Evolutionary conservation across 805 yeast species (phyloP).

Genomic region (Danielia reshetovae): DNA sequence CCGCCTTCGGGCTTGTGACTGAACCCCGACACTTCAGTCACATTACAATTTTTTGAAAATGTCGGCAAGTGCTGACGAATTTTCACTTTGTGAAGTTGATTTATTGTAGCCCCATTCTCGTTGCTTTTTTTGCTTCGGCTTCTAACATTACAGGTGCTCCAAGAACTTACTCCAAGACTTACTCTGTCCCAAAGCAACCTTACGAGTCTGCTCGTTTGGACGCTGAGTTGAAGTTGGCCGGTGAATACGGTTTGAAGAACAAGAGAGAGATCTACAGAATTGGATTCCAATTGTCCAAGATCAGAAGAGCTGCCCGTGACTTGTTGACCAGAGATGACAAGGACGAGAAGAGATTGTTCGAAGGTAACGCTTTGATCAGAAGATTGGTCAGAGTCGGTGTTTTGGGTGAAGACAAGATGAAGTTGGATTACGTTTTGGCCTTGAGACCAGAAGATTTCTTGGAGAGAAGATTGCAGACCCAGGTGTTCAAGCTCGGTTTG

Average conservation of each 20-base stretch:
- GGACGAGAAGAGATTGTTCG: slow-evolving; percentile 99
- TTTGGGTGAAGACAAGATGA: slow-evolving; percentile 98
- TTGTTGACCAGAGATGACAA: slow-evolving; percentile 99
- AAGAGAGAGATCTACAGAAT: slow-evolving; percentile 99
- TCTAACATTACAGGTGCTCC: slow-evolving; percentile 76
- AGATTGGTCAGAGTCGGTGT: slow-evolving; percentile 99
- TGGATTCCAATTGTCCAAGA: slow-evolving; percentile 98
- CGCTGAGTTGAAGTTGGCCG: slow-evolving; percentile 98
- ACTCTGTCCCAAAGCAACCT: slow-evolving; percentile 99
- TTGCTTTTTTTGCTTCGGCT: slow-evolving; percentile 1
- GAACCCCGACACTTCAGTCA: slow-evolving; percentile 89
- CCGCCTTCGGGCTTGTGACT: slow-evolving; percentile 45
- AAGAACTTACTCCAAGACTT: slow-evolving; percentile 99
- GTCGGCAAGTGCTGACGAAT: background rate
- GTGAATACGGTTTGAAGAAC: slow-evolving; percentile 99
- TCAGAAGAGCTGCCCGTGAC: slow-evolving; percentile 99
- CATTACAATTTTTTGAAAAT: slow-evolving; percentile 20
- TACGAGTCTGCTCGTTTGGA: slow-evolving; percentile 99
- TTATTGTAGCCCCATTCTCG: slow-evolving; percentile 1
- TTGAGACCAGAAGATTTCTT: slow-evolving; percentile 97
- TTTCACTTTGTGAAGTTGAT: background rate
- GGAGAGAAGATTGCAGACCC: slow-evolving; percentile 99
- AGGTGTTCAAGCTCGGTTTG: slow-evolving; percentile 98
- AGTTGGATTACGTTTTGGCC: slow-evolving; percentile 99
- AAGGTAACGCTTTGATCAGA: slow-evolving; percentile 99